phyloP scores from a whole-genome alignment of 345 rosid species.

The Sonneratia alba region DNA sequence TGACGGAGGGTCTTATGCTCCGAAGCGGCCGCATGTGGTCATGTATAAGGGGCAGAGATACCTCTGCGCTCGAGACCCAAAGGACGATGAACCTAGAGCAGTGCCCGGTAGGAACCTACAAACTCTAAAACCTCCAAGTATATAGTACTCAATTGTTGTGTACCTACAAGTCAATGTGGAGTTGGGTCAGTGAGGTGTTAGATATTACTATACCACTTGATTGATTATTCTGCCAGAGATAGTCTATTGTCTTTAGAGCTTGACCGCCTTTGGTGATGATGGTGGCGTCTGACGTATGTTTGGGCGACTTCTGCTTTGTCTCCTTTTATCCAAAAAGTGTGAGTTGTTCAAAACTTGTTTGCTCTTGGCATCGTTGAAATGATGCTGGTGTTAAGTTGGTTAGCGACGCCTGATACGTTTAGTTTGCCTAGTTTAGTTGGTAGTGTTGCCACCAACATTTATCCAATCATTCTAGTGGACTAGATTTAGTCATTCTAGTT shows the following conservation, averaged over 20 bases:
- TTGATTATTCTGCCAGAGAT: neutral
- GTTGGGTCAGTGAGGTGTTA: no score
- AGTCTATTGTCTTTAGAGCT: no score
- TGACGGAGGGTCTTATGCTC: constrained; percentile 62
- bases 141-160: no score
- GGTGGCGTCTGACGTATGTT: neutral
- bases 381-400: neutral
- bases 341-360: neutral
- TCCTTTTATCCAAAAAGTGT: neutral
- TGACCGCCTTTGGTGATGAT: neutral
- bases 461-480: neutral
- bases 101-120: constrained; percentile 53
- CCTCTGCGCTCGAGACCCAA: constrained; percentile 54
- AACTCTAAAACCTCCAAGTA: neutral
- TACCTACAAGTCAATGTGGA: no score
- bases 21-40: constrained; percentile 70
- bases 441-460: neutral
- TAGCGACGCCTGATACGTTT: neutral
- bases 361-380: neutral
- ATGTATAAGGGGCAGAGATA: constrained; percentile 90
- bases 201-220: neutral
- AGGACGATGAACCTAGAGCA: constrained; percentile 77
- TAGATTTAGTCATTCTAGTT: neutral
- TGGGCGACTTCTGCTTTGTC: neutral
- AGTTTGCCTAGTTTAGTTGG: neutral